Evolutionary conservation across 2,329 filamentous ascomycete species (phyloP), one percentile per base, ranked within the genome.

Genomic region (Aspergillus melleus): DNA sequence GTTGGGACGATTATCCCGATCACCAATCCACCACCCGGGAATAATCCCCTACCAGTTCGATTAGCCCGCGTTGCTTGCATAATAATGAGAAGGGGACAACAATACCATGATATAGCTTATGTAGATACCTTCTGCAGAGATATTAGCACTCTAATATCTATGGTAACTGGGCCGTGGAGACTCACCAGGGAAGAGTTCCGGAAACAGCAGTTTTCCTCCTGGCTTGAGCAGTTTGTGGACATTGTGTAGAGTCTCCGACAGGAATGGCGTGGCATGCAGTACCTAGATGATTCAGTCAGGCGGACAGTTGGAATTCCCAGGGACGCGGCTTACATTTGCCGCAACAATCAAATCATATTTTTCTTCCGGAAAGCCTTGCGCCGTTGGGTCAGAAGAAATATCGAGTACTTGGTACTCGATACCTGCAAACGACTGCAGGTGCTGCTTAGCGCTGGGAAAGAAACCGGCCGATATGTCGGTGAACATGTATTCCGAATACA

Each of bases 241-340:
- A 10, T 60, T 67, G 11, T 11, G 42, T 16, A 70, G 50, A 0
- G 51, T 57, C 30, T 32, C 9, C 30, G 30, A 32, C 30, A 32
- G 11, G 4, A 32, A 12, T 1, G 30, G 9, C 2, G 30, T 32
- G 8, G 30, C 30, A 32, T 32, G 30, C 6, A 32, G 30, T 47
- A 52, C 49, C 4, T 26, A 26, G 24, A 26, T 54, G 12, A 4
- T 49, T 59, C 19, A 59, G 57, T 11, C 47, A 54, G 26, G 53
- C 56, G 1, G 59, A 60, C 8, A 61, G 58, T n/a, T 70, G 54
- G 1, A 42, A 70, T 64, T 30, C 65, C 68, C 0, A 52, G 50
- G 42, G 49, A 12, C 49, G 29, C 30, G 30, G 14, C 42, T 3
- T 44, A 44, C 42, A 44, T 19, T 19, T n/a, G 16, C 14, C 6